Evolutionary conservation across 441 rosid genomes (phyloP), one percentile per base, ranked within the genome.

Genomic region (Bocquillonia castaneifolia): DNA sequence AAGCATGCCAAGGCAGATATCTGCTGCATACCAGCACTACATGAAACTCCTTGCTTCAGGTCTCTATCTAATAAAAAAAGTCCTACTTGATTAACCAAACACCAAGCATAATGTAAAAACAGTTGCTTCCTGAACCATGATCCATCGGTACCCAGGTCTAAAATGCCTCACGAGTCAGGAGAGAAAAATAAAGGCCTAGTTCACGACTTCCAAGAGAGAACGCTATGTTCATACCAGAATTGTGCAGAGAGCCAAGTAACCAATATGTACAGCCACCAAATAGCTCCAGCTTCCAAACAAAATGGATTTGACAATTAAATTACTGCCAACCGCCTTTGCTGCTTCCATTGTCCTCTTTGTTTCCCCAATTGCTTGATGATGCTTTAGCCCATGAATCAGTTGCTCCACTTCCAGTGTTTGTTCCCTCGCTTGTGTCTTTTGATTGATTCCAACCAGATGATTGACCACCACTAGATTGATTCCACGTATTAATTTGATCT

Each of bases 321-420:
- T 12, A 61, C 36, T 74, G 69, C 83, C 83, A 72, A 61, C 85
- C 81, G 47, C 85, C 83, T 26, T 64, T 70, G 72, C 71, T 44
- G 36, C 73, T 32, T 37, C 61, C 73, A 63, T 42, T 73, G 15
- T 67, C 60, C 68, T 73, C 82, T 51, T 74, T 66, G 50, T 78
- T 80, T 63, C 69, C 79, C 68, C 83, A 72, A 53, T 73, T 57
- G 44, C 79, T 80, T 75, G 78, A 63, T 37, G 84, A 48, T 42
- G 63, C 1, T 44, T 56, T 67, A 14, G 71, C 81, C 74, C 80
- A 72, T 6, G 74, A 58, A 60, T 64, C 70, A 48, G 51, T 68
- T 12, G 71, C 3, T 23, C 66, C 71, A 50, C 76, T 55, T 29
- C 67, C 68, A 3, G 59, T 66, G 55, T 36, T 23, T 10, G 36